Percentiles rank a stretch among this genome's conserved stretches.
These are phyloP conservation scores for Lipomyces kockii DNA, from an alignment of 805 yeast species.

Conservation along the genomic window DNA sequence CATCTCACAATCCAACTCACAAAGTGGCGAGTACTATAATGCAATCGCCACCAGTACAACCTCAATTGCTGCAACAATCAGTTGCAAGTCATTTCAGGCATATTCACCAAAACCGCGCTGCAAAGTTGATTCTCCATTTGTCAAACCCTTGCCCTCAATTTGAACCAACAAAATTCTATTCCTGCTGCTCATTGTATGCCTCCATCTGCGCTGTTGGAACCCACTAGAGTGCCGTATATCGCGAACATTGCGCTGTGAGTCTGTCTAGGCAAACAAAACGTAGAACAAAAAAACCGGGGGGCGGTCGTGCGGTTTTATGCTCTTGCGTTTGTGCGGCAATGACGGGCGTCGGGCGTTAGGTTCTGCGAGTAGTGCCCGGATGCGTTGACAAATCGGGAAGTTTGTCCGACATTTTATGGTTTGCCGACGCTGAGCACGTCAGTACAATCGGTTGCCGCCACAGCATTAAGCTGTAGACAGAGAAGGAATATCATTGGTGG, in stretches of 20 bases:
- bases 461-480: no score
- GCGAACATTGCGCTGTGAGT: neutral
- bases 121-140: neutral
- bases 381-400: constrained; percentile 1
- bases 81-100: neutral
- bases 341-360: neutral
- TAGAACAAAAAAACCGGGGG: neutral
- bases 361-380: neutral
- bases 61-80: neutral
- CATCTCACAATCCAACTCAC: neutral
- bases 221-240: neutral
- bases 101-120: neutral
- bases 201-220: neutral
- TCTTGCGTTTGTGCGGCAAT: neutral
- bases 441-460: no score
- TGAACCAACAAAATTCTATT: neutral
- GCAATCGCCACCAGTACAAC: neutral
- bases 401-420: neutral
- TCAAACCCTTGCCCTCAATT: neutral
- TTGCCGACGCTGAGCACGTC: no score
- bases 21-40: neutral
- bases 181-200: neutral
- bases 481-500: no score
- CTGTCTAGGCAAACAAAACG: neutral
- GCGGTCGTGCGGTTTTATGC: neutral